phyloP scores from a whole-genome alignment of 1,284 basidiomycete genomes.

The Ustilago cynodontis region DNA sequence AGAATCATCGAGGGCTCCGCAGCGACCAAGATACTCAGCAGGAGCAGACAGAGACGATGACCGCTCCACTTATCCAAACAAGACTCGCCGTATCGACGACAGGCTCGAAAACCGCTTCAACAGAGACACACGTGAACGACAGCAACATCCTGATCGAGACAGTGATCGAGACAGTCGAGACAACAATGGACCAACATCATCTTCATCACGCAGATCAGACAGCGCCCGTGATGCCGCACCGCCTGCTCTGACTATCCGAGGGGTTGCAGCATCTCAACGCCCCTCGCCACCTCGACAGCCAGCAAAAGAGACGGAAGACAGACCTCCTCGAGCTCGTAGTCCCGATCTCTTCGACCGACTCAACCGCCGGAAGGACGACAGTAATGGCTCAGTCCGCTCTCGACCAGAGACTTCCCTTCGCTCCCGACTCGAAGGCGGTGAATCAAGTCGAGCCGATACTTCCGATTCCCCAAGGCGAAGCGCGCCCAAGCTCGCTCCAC shows the following conservation, averaged over 20 bases:
- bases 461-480: conserved; percentile 12
- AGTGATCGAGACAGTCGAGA: conserved; percentile 3
- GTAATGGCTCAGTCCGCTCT: conserved; percentile 18
- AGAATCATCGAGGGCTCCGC: conserved; percentile 19
- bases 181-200: conserved; percentile 9
- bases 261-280: conserved; percentile 27
- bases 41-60: conserved; percentile 12
- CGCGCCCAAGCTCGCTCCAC: conserved; percentile 30
- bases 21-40: conserved; percentile 10
- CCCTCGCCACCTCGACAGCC: conserved; percentile 9
- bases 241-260: conserved; percentile 36
- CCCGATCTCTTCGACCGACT: conserved; percentile 43
- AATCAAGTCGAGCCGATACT: background rate
- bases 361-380: conserved; percentile 19
- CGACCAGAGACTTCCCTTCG: conserved; percentile 19
- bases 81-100: conserved; percentile 30
- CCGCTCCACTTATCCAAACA: conserved; percentile 31
- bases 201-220: conserved; percentile 21
- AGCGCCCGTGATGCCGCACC: conserved; percentile 11
- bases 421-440: conserved; percentile 18
- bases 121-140: background rate
- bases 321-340: conserved; percentile 19
- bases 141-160: background rate
- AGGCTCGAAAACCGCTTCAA: conserved; percentile 7
- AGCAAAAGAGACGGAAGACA: conserved; percentile 7